A percentile compares a stretch with the other conserved stretches of the same genome.
Evolutionary conservation across 176 grass and related monocot species (phyloP).

Genomic region (Saccharum spontaneum): DNA sequence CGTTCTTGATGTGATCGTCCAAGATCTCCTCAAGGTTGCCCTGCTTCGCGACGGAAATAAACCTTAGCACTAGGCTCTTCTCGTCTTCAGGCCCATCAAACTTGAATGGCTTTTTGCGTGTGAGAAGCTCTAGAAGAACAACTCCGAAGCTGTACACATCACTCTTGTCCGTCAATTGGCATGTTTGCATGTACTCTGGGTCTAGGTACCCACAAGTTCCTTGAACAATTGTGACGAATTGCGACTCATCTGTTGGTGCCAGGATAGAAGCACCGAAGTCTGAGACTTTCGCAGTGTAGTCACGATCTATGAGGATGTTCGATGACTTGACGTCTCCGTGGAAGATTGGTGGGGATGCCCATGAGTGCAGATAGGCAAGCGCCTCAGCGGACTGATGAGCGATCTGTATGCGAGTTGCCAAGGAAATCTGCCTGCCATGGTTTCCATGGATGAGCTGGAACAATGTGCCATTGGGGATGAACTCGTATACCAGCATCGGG

Average conservation of each 20-base stretch:
- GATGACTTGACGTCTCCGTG: slow-evolving; percentile 18
- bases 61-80: slow-evolving; percentile 22
- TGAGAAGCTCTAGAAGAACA: slow-evolving; percentile 33
- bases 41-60: background rate
- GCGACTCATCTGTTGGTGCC: slow-evolving; percentile 26
- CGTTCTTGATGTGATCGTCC: slow-evolving; percentile 1
- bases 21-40: background rate
- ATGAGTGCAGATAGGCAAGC: slow-evolving; percentile 11
- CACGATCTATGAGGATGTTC: slow-evolving; percentile 9
- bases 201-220: slow-evolving; percentile 54
- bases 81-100: background rate
- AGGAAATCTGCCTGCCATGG: too few relatives aligned
- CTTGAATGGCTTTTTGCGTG: background rate
- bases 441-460: too few relatives aligned
- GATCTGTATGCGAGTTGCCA: background rate
- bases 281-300: slow-evolving; percentile 16
- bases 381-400: background rate
- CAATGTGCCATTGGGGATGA: too few relatives aligned
- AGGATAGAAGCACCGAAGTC: slow-evolving; percentile 17
- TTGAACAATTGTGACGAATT: slow-evolving; percentile 48
- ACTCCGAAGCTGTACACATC: slow-evolving; percentile 45
- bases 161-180: slow-evolving; percentile 28
- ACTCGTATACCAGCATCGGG: too few relatives aligned
- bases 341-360: slow-evolving; percentile 9
- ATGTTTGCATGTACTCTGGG: slow-evolving; percentile 48